Base-by-base conservation (phyloP, 78 protist genomes). In the Cavenderia fasciculata region DNA sequence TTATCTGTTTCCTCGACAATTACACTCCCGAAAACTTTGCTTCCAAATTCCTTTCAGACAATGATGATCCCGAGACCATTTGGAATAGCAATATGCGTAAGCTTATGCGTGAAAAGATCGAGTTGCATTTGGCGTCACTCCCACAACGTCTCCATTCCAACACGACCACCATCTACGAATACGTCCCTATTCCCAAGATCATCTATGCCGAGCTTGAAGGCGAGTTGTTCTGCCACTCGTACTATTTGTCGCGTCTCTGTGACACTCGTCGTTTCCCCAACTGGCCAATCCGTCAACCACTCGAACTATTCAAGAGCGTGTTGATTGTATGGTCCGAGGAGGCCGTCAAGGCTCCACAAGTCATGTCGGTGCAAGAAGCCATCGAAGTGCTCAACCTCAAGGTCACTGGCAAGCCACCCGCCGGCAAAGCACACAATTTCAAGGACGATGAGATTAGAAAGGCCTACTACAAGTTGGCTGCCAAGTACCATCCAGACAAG, bases 401-500 rank as follows among this genome's bases (percentile, higher is more conserved):
- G 23, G 79, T 86, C 11, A 82, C 43, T 47, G 85, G 65, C n/a
- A 51, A 61, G 31, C 77, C 61, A 21, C 11, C 79, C 16, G n/a
- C 16, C 21, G 86, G 70, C 16, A 74, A 77, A 40, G 87, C 87
- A 33, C 87, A 77, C 27, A 63, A 25, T 27, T 54, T 34, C 29
- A 34, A 47, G 41, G 92, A 72, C 34, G 76, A 85, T 34, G 66
- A 92, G 19, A 59, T 96, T 41, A 74, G 95, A 47, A 78, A 82
- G 25, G 96, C 97, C 2, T 96, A 95, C 94, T 75, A 85, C 68
- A 75, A 96, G 90, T 43, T 96, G 68, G 99, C 99, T 14, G 86
- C 96, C 34, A 95, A 97, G 93, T 94, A 92, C 87, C 99, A 98
- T 74, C 99, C 99, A 21, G 99, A 98, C 84, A 92, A 93, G 73